phyloP scores from a whole-genome alignment of 2,329 filamentous ascomycete genomes.

The Didymella lethalis region DNA sequence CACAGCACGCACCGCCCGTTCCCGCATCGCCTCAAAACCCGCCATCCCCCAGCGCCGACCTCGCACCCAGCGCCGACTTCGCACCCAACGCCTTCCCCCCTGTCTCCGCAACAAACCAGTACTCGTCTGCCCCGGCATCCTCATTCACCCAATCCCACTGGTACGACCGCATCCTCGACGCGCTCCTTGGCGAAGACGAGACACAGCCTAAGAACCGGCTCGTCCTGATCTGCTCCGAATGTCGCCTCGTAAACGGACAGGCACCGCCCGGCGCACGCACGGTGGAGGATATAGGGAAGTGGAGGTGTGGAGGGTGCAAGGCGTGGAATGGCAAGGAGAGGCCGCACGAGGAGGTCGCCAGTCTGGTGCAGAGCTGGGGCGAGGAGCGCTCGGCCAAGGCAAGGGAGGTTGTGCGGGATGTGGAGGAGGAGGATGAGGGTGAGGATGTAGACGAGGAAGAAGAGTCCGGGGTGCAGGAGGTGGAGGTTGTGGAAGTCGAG shows the following conservation, averaged over 20 bases:
- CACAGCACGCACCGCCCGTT: conserved; percentile 31
- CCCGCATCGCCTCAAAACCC: conserved; percentile 31
- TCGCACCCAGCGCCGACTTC: conserved; percentile 65
- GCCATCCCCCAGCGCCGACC: conserved; percentile 24
- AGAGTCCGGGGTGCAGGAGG: conserved; percentile 14
- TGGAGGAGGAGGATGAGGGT: conserved; percentile 36
- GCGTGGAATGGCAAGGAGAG: conserved; percentile 83
- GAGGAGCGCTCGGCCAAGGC: conserved; percentile 61
- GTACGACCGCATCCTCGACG: conserved; percentile 94
- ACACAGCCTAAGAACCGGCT: conserved; percentile 89
- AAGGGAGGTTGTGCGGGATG: conserved; percentile 28
- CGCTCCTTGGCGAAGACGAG: conserved; percentile 93
- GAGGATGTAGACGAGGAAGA: conserved; percentile 33
- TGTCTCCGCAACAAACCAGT: conserved; percentile 40
- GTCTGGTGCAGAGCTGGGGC: conserved; percentile 44
- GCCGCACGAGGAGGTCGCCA: conserved; percentile 67
- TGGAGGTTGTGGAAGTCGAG: conserved; percentile 17
- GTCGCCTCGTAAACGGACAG: conserved; percentile 92
- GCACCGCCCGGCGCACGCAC: conserved; percentile 85
- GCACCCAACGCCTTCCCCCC: conserved; percentile 72
- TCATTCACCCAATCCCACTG: conserved; percentile 67
- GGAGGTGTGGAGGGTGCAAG: conserved; percentile 89
- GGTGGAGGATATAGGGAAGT: conserved; percentile 80
- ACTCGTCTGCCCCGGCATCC: conserved; percentile 47
- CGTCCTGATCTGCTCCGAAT: conserved; percentile 81